These are phyloP conservation scores for Ceratocystis smalleyi DNA, from an alignment of 2,329 filamentous ascomycete genomes.

Conservation along the genomic window DNA sequence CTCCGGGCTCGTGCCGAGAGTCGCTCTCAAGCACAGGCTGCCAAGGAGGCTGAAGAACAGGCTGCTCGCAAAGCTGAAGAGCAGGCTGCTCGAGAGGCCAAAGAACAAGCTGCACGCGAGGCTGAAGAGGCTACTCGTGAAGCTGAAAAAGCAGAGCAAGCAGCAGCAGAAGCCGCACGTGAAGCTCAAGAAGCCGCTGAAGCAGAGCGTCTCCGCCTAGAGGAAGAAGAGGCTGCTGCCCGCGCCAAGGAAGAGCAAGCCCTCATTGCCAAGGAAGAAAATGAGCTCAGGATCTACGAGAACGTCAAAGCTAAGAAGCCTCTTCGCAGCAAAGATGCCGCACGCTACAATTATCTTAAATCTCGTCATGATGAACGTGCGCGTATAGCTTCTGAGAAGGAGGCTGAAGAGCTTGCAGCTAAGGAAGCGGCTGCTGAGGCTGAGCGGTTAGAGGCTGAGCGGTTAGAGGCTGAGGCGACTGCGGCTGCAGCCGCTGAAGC, in stretches of 20 bases:
- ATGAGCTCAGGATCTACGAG: slow-evolving; percentile 11
- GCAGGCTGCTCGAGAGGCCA: slow-evolving; percentile 17
- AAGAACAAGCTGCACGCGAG: slow-evolving; percentile 19
- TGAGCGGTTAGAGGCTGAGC: slow-evolving; percentile 9
- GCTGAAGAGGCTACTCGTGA: slow-evolving; percentile 20
- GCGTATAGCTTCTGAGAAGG: slow-evolving; percentile 12
- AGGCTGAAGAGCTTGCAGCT: slow-evolving; percentile 22
- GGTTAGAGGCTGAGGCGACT: slow-evolving; percentile 4
- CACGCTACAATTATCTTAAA: slow-evolving; percentile 12
- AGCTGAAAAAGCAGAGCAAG: slow-evolving; percentile 18
- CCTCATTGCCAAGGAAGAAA: slow-evolving; percentile 12
- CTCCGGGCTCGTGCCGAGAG: slow-evolving; percentile 21
- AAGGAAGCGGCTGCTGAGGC: slow-evolving; percentile 18
- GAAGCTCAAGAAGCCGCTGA: slow-evolving; percentile 20
- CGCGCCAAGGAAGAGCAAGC: slow-evolving; percentile 5
- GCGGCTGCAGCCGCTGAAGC: background rate
- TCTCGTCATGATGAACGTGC: slow-evolving; percentile 12
- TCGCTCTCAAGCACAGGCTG: slow-evolving; percentile 6
- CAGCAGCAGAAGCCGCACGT: slow-evolving; percentile 16
- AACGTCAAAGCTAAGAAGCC: background rate
- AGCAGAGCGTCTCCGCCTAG: slow-evolving; percentile 13
- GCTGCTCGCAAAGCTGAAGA: slow-evolving; percentile 21
- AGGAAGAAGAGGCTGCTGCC: slow-evolving; percentile 7
- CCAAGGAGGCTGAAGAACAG: slow-evolving; percentile 23
- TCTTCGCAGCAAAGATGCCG: background rate